phyloP scores from a whole-genome alignment of 768 basidiomycete genomes.

The Nevesoporus exiguus region DNA sequence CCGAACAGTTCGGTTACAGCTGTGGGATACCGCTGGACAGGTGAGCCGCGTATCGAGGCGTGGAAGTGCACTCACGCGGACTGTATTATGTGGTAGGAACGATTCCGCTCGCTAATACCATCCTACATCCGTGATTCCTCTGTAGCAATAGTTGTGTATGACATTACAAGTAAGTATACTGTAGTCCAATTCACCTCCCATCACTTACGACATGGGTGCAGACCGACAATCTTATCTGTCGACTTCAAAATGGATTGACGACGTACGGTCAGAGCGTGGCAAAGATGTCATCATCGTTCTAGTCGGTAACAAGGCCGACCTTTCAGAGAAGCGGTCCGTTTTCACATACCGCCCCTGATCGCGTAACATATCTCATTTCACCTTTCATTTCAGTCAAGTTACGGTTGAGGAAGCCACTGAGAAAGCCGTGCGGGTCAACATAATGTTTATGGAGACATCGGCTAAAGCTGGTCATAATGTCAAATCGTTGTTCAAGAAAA shows the following conservation, averaged over 20 bases:
- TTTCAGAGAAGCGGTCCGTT: constrained; percentile 94
- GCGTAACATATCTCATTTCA: constrained; percentile 3
- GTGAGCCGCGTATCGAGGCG: constrained; percentile 36
- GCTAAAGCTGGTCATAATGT: constrained; percentile 99
- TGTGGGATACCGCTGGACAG: constrained; percentile 99
- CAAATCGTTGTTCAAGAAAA: constrained; percentile 98
- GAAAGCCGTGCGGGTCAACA: constrained; percentile 83
- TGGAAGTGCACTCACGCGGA: constrained; percentile 2
- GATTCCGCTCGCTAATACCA: constrained; percentile 95
- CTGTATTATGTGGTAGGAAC: constrained; percentile 55
- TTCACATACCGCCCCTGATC: neutral
- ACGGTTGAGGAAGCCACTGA: constrained; percentile 95
- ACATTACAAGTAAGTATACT: constrained; percentile 84
- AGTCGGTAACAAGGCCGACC: constrained; percentile 98
- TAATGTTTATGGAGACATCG: constrained; percentile 99
- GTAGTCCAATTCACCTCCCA: constrained; percentile 1
- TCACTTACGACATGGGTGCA: constrained; percentile 30
- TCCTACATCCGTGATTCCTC: constrained; percentile 99
- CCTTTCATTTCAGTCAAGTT: constrained; percentile 73
- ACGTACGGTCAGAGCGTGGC: constrained; percentile 95
- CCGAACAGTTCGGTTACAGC: constrained; percentile 91
- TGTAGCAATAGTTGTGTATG: constrained; percentile 98
- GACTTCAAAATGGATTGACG: constrained; percentile 99
- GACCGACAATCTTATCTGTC: constrained; percentile 98
- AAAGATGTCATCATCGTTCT: constrained; percentile 98